Percentiles rank a stretch among this genome's conserved stretches.
These are phyloP conservation scores for Leccinum rimulosum DNA, from an alignment of 768 basidiomycete species.

Conservation along the genomic window DNA sequence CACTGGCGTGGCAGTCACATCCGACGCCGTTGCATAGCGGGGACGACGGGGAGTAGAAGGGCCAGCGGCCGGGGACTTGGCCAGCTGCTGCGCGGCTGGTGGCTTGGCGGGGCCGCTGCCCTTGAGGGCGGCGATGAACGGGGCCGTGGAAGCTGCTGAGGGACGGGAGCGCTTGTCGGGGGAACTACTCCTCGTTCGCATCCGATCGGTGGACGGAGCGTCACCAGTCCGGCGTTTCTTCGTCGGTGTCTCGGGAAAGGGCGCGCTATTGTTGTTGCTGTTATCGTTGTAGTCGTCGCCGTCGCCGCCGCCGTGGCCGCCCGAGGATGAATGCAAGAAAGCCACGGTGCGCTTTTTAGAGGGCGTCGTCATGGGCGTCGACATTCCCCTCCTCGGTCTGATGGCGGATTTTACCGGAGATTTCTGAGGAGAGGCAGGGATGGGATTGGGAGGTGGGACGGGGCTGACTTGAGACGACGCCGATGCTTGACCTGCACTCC, in stretches of 20 bases:
- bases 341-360: slow-evolving; percentile 34
- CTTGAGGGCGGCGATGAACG: slow-evolving; percentile 22
- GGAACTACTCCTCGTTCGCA: slow-evolving; percentile 8
- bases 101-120: slow-evolving; percentile 8
- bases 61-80: slow-evolving; percentile 6
- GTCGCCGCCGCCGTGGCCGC: slow-evolving; percentile 23
- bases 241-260: slow-evolving; percentile 41
- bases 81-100: neutral
- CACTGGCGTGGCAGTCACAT: slow-evolving; percentile 1
- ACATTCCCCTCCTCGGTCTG: slow-evolving; percentile 3
- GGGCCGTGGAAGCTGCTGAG: neutral
- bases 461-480: neutral
- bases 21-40: slow-evolving; percentile 6
- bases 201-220: slow-evolving; percentile 12
- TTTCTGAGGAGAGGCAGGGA: slow-evolving; percentile 15
- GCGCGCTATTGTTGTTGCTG: neutral
- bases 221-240: slow-evolving; percentile 38
- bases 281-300: slow-evolving; percentile 25
- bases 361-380: slow-evolving; percentile 11
- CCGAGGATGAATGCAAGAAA: slow-evolving; percentile 11
- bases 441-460: neutral
- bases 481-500: neutral
- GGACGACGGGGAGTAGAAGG: slow-evolving; percentile 27
- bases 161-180: slow-evolving; percentile 5
- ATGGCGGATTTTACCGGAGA: slow-evolving; percentile 19